Evolutionary conservation across 1,139 yeast species (phyloP), one percentile per base, ranked within the genome.

Genomic region (Yamadazyma conglobata): DNA sequence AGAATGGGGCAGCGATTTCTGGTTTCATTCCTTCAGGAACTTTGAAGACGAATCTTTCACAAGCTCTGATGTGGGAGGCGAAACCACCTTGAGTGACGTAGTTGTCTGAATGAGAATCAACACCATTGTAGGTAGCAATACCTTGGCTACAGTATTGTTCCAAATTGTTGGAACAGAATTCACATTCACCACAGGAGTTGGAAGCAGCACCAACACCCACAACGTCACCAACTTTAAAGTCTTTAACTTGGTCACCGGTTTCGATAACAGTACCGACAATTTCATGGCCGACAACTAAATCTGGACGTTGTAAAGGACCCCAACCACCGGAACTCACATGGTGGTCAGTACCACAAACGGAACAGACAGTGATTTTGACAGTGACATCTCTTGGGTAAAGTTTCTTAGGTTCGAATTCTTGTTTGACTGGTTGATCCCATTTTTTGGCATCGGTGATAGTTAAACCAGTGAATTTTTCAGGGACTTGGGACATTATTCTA

Each of bases 171-270:
- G 48, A 40, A 54, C 86, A 79, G 39, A 66, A 49, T 29, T 51
- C 43, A 52, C 86, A 79, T 10, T 52, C 49, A 33, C 54, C 47
- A 55, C 85, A 79, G 9, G 76, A 56, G 30, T 56, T 57, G 23
- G 65, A 54, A 32, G 62, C 64, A 25, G 84, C 80, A 37, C 85
- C 85, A 39, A 74, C 67, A 27, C 84, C 85, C 19, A 76, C 83
- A 34, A 76, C 54, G 39, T 78, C 77, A 28, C 84, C 84, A 17
- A 73, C 45, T 50, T 71, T 68, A 47, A 71, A 51, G 56, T 55
- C 48, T 16, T 56, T 57, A 12, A 76, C 81, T 14, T 60, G 50
- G 6, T 60, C 52, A 35, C 84, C 84, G 18, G 73, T 56, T 43
- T 41, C 40, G 48, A 42, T 10, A 21, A 76, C 81, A 15, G 59